A percentile compares a stretch with the other conserved stretches of the same genome.
Conservation (phyloP, 2,329 filamentous ascomycete genomes). For the Trichoderma hamatum region DNA sequence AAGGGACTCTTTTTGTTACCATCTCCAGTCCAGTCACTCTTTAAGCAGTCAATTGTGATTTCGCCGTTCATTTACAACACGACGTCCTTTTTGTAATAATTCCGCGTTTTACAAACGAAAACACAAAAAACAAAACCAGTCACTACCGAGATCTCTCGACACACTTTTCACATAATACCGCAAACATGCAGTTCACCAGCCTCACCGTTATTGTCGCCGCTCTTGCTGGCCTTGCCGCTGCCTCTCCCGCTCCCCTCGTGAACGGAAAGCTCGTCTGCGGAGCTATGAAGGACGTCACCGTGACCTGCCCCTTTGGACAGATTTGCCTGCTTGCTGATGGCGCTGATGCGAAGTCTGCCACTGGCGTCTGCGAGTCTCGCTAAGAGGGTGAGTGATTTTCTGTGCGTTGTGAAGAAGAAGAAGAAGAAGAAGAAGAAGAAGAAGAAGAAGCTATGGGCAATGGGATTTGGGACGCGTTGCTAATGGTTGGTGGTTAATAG, state of each 20-base stretch:
- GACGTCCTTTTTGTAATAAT: neutral
- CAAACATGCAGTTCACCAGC: conserved; percentile 20
- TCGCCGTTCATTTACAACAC: neutral
- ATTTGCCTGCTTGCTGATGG: neutral
- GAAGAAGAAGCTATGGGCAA: neutral
- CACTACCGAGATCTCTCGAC: conserved; percentile 2
- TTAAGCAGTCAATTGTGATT: conserved; percentile 1
- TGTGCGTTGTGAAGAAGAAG: neutral
- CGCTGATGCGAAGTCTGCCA: neutral
- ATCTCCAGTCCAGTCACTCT: conserved; percentile 24
- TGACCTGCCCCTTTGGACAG: conserved; percentile 5
- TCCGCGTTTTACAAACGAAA: too few relatives aligned
- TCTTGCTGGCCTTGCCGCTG: conserved; percentile 18
- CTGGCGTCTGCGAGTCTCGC: conserved; percentile 1
- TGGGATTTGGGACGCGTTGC: too few relatives aligned
- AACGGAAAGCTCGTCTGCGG: conserved; percentile 7
- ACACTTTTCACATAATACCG: neutral
- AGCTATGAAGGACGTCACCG: neutral
- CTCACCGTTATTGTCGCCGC: conserved; percentile 4
- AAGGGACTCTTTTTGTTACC: neutral
- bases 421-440: neutral
- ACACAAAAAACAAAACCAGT: neutral
- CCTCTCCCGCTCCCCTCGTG: conserved; percentile 8
- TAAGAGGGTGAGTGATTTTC: neutral
- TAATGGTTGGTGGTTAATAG: neutral